These are phyloP conservation scores for Tulasnella sp. DNA, from an alignment of 768 basidiomycete genomes.

Conservation along the genomic window DNA sequence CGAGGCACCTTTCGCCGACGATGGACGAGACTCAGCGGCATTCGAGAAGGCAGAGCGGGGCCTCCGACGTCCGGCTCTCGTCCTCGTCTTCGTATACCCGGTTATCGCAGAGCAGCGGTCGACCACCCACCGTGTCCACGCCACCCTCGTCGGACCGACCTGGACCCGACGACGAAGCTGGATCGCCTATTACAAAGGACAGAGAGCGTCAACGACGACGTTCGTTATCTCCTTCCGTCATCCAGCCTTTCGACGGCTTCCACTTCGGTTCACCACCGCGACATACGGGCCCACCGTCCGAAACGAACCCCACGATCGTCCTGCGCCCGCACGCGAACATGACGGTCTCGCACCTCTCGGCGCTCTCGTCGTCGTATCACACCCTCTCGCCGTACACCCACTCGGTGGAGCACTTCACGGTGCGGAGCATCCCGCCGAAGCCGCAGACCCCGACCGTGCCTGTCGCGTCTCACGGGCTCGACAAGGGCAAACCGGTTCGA, in stretches of 20 bases:
- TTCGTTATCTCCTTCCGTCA: slow-evolving; percentile 23
- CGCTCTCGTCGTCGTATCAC: slow-evolving; percentile 83
- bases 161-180: slow-evolving; percentile 24
- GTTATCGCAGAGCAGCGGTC: slow-evolving; percentile 20
- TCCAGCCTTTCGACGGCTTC: slow-evolving; percentile 20
- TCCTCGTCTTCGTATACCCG: slow-evolving; percentile 28
- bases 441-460: slow-evolving; percentile 37
- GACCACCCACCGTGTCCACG: slow-evolving; percentile 27
- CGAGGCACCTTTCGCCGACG: not conserved
- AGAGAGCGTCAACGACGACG: slow-evolving; percentile 12
- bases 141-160: slow-evolving; percentile 30
- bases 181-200: slow-evolving; percentile 17
- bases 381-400: slow-evolving; percentile 93
- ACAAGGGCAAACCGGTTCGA: slow-evolving; percentile 53
- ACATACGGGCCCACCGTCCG: slow-evolving; percentile 4
- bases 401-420: slow-evolving; percentile 85
- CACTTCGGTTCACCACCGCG: slow-evolving; percentile 24
- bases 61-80: slow-evolving; percentile 2
- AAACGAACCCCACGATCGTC: slow-evolving; percentile 20
- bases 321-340: slow-evolving; percentile 66
- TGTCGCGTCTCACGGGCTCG: not conserved
- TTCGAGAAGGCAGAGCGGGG: slow-evolving; percentile 9
- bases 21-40: not conserved
- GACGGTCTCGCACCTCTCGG: slow-evolving; percentile 79
- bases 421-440: slow-evolving; percentile 43